Conservation (phyloP, 352 stramenopile genomes). For the Globisporangium nodosum region DNA sequence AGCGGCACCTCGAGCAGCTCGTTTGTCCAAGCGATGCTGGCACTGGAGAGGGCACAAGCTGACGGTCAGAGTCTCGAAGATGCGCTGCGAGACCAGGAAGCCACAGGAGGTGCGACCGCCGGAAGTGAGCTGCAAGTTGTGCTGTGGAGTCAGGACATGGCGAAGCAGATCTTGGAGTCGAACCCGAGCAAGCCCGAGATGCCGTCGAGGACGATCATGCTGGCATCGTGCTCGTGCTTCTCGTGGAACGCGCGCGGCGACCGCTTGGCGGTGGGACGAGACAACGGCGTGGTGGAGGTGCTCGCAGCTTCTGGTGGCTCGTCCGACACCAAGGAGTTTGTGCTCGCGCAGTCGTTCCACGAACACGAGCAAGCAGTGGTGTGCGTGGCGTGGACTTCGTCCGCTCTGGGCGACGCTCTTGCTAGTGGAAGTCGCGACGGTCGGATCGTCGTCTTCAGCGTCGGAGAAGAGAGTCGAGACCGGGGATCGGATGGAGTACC, state of each 20-base stretch:
- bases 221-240: slow-evolving; percentile 18
- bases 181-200: slow-evolving; percentile 23
- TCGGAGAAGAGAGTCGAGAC: not conserved
- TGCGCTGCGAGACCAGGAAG: slow-evolving; percentile 29
- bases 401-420: slow-evolving; percentile 16
- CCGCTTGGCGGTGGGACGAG: slow-evolving; percentile 30
- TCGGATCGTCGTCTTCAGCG: slow-evolving; percentile 50
- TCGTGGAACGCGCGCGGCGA: slow-evolving; percentile 20
- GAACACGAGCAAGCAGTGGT: slow-evolving; percentile 50
- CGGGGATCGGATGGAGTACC: not conserved
- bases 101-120: not conserved
- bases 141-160: slow-evolving; percentile 48
- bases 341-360: slow-evolving; percentile 22
- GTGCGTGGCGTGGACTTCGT: slow-evolving; percentile 29
- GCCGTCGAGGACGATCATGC: slow-evolving; percentile 18
- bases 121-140: slow-evolving; percentile 12
- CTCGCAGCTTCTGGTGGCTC: not conserved
- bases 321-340: not conserved
- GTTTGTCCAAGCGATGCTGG: slow-evolving; percentile 43
- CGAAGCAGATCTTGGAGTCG: slow-evolving; percentile 29
- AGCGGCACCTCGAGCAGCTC: slow-evolving; percentile 6
- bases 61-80: slow-evolving; percentile 44
- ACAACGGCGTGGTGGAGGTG: slow-evolving; percentile 48
- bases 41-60: slow-evolving; percentile 45
- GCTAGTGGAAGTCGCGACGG: slow-evolving; percentile 42